Conservation (phyloP, 164 flowering plant genomes). For the Brasenia schreberi region DNA sequence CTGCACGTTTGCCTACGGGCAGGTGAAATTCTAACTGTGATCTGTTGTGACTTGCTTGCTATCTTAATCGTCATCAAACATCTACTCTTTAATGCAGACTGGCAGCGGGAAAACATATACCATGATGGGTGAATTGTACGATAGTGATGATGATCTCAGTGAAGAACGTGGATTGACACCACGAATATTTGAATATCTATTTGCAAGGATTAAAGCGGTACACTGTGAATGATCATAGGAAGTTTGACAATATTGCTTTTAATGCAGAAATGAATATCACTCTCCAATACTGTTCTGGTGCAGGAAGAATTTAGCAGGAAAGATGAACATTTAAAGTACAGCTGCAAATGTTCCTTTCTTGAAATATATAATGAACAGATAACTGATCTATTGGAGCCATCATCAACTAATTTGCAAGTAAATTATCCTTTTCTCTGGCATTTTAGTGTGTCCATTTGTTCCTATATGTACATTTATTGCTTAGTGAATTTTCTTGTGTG, state of each 20-base stretch:
- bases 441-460: neutral
- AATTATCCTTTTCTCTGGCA: conserved; percentile 2
- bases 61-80: neutral
- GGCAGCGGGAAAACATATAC: conserved; percentile 97
- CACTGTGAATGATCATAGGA: neutral
- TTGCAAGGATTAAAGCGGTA: conserved; percentile 50
- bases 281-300: conserved; percentile 1
- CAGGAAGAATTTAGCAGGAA: conserved; percentile 69
- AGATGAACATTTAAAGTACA: conserved; percentile 57
- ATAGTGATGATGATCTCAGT: conserved; percentile 32
- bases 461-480: neutral
- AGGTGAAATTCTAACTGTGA: conserved; percentile 33
- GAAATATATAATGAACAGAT: conserved; percentile 96
- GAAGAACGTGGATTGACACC: conserved; percentile 77
- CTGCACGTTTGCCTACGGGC: conserved; percentile 95
- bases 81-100: conserved; percentile 34
- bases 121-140: conserved; percentile 83
- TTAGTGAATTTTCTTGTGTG: conserved; percentile 1
- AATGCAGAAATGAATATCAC: neutral
- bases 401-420: conserved; percentile 76
- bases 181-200: conserved; percentile 72
- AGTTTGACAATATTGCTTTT: neutral
- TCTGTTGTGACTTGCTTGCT: neutral
- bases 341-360: conserved; percentile 86
- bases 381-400: conserved; percentile 84